Conservation (phyloP, 129 eudicot species). For the Flaveria sonorensis region DNA sequence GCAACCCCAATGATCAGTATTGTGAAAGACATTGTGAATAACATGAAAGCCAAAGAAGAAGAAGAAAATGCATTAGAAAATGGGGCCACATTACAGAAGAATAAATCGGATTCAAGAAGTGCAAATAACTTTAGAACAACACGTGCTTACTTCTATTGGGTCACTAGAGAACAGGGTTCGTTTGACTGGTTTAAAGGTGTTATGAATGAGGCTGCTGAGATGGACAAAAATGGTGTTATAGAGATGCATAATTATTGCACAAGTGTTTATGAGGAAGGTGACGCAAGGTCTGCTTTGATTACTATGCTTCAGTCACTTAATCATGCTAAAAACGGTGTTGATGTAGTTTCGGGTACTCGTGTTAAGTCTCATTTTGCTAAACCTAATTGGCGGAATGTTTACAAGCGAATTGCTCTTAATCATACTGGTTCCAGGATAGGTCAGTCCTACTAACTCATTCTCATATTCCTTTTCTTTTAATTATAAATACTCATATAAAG, state of each 20-base stretch:
- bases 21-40: conserved; percentile 82
- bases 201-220: conserved; percentile 79
- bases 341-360: conserved; percentile 80
- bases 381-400: conserved; percentile 78
- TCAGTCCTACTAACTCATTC: conserved; percentile 34
- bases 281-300: conserved; percentile 76
- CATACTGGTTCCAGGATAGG: conserved; percentile 59
- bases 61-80: conserved; percentile 50
- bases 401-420: conserved; percentile 67
- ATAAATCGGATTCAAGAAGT: conserved; percentile 45
- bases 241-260: conserved; percentile 90
- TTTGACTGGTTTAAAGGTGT: conserved; percentile 92
- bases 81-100: conserved; percentile 40
- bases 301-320: conserved; percentile 77
- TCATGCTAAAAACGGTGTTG: conserved; percentile 80
- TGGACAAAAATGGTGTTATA: conserved; percentile 67
- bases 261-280: conserved; percentile 87
- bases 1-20: conserved; percentile 97
- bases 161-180: conserved; percentile 89
- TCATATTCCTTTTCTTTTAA: background rate
- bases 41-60: conserved; percentile 71
- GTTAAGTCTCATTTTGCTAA: conserved; percentile 88
- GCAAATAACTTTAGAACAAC: conserved; percentile 56
- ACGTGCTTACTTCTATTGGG: conserved; percentile 88
- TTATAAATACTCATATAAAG: conserved; percentile 10